phyloP scores from a whole-genome alignment of 441 rosid species.

The Syzygium syzygioides region DNA sequence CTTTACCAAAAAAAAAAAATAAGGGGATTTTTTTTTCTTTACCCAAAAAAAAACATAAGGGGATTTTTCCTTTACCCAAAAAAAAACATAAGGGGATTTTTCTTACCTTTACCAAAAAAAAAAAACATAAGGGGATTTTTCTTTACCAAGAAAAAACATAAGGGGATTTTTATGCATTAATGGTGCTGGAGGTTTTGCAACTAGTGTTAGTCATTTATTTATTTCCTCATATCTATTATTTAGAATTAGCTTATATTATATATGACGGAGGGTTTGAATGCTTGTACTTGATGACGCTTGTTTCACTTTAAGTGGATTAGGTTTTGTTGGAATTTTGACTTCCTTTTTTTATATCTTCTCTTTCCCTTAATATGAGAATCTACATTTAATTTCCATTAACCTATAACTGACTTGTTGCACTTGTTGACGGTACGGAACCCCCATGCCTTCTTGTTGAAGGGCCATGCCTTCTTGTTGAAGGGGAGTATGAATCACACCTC shows the following conservation, averaged over 20 bases:
- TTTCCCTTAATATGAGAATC: not conserved
- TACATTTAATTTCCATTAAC: not conserved
- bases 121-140: too few relatives aligned
- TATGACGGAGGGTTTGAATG: too few relatives aligned
- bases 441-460: too few relatives aligned
- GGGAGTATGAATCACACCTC: not conserved
- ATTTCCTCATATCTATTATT: not conserved
- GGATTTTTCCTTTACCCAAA: too few relatives aligned
- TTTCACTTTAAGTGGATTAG: not conserved
- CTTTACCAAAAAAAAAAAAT: too few relatives aligned
- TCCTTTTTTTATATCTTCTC: not conserved
- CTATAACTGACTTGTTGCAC: not conserved
- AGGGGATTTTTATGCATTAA: not conserved
- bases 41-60: too few relatives aligned
- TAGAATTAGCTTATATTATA: not conserved
- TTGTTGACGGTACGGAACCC: rapidly evolving
- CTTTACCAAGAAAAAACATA: too few relatives aligned
- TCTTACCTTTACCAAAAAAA: too few relatives aligned
- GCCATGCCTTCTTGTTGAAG: too few relatives aligned
- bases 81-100: too few relatives aligned
- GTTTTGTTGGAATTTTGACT: too few relatives aligned
- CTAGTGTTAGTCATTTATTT: not conserved
- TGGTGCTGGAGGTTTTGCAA: not conserved
- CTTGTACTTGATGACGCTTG: not conserved
- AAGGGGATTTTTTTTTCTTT: too few relatives aligned